These are phyloP conservation scores for Phytophthora fragariae DNA, from an alignment of 352 stramenopile genomes.

Conservation along the genomic window DNA sequence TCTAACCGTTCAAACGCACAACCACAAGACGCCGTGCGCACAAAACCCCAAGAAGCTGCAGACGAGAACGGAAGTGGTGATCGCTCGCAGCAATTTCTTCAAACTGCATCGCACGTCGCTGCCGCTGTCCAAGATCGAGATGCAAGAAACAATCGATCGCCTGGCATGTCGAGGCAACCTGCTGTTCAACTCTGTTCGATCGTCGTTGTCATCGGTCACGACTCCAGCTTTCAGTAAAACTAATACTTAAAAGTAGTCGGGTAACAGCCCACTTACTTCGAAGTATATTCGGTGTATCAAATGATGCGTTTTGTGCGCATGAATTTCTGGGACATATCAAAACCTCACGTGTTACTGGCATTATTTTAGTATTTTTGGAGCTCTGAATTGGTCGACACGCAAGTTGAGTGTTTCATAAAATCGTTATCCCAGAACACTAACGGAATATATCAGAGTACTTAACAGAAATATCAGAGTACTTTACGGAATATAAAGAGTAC, in stretches of 20 bases:
- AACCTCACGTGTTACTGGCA: too few species aligned
- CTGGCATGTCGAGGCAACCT: constrained; percentile 35
- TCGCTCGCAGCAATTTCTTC: constrained; percentile 46
- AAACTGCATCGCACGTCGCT: constrained; percentile 41
- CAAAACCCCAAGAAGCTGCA: constrained; percentile 22
- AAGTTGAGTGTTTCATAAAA: too few species aligned
- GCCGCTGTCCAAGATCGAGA: constrained; percentile 32
- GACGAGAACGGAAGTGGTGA: constrained; percentile 42
- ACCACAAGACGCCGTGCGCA: constrained; percentile 10
- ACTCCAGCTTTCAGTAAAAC: not conserved
- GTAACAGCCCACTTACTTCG: too few species aligned
- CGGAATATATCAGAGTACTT: too few species aligned
- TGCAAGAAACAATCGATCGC: constrained; percentile 39
- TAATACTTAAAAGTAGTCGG: not conserved
- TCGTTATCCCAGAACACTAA: too few species aligned
- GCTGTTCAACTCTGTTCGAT: constrained; percentile 33
- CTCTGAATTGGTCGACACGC: too few species aligned
- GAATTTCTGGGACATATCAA: too few species aligned
- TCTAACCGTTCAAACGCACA: constrained; percentile 34
- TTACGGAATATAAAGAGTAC: too few species aligned
- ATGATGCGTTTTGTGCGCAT: too few species aligned
- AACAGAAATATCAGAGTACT: too few species aligned
- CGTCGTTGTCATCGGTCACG: constrained; percentile 9
- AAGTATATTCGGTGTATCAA: too few species aligned
- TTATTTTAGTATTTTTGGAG: too few species aligned